Evolutionary conservation across 306 rosid species (phyloP), one percentile per base, ranked within the genome.

Genomic region (Astragalus membranaceus): DNA sequence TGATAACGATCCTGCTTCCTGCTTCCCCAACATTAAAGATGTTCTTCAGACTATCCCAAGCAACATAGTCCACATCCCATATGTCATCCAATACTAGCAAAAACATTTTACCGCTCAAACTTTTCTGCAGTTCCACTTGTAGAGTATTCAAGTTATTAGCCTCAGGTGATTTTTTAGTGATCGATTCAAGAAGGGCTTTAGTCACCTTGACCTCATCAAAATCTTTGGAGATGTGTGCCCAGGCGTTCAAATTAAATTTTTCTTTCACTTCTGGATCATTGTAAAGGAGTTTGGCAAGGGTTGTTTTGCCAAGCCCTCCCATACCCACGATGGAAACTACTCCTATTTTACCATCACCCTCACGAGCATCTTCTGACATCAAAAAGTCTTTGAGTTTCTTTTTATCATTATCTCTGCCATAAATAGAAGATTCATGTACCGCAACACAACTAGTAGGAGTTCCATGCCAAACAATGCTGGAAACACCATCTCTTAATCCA

Each of bases 41-140:
- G 20, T 16, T 26, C 71, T 43, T 69, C 1, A 77, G 54, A 7
- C 57, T 50, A 41, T 68, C 76, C 88, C 85, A 84, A 12, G 65
- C 65, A 20, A 32, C 29, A 60, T 62, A 77, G 52, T 60, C 77
- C 36, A 69, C 66, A 54, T 17, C 64, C 68, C 83, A 80, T 16
- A 80, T 70, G 47, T 80, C 82, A 53, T 83, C 87, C 41, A 84
- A 65, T 23, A 80, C 80, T 47, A 80, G 65, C 76, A 84, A 58
- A 73, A 72, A 75, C 36, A 64, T 75, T 67, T 42, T 79, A 6
- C 60, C 55, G 6, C 3, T 48, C 54, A 83, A 36, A 6, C 56
- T 49, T 30, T 68, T 14, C 56, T 14, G 66, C 11, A 50, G 17
- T 62, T 69, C 8, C 51, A 68, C 82, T 76, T 11, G 16, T 7